These are phyloP conservation scores for Leccinum disarticulatum DNA, from an alignment of 768 basidiomycete genomes.

Conservation along the genomic window DNA sequence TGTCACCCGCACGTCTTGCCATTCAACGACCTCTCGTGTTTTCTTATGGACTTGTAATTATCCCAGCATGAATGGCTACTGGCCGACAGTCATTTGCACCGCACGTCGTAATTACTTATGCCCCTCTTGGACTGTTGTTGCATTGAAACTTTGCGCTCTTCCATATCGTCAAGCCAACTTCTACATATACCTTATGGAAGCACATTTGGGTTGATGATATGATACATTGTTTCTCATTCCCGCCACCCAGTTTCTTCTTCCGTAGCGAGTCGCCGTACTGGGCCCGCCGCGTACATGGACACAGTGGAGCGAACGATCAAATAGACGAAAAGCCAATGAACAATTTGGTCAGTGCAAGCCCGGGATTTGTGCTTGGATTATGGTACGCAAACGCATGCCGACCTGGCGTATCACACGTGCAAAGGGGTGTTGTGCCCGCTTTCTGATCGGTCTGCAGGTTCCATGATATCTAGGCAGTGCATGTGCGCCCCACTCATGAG, in stretches of 20 bases:
- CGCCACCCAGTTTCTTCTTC: constrained; percentile 14
- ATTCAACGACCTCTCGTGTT: neutral
- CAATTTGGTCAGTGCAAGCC: neutral
- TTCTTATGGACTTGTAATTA: constrained; percentile 14
- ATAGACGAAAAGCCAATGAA: neutral
- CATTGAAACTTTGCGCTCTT: constrained; percentile 5
- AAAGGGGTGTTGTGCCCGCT: neutral
- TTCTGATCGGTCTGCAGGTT: neutral
- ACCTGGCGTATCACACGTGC: neutral
- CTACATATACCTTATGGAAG: neutral
- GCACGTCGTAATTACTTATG: constrained; percentile 6
- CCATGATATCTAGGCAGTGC: neutral
- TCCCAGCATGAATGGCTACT: constrained; percentile 10
- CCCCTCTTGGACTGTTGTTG: constrained; percentile 12
- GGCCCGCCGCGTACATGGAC: constrained; percentile 1
- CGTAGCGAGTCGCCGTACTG: neutral
- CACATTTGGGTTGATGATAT: neutral
- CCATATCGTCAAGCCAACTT: neutral
- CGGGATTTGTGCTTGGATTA: neutral
- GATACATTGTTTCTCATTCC: constrained; percentile 17
- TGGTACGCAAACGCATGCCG: neutral
- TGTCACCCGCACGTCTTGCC: constrained; percentile 2
- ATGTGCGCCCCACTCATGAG: neutral
- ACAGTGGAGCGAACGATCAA: neutral
- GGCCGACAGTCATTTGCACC: neutral